Base-by-base conservation (phyloP, 495 filamentous ascomycete genomes). In the Daldinia loculata region DNA sequence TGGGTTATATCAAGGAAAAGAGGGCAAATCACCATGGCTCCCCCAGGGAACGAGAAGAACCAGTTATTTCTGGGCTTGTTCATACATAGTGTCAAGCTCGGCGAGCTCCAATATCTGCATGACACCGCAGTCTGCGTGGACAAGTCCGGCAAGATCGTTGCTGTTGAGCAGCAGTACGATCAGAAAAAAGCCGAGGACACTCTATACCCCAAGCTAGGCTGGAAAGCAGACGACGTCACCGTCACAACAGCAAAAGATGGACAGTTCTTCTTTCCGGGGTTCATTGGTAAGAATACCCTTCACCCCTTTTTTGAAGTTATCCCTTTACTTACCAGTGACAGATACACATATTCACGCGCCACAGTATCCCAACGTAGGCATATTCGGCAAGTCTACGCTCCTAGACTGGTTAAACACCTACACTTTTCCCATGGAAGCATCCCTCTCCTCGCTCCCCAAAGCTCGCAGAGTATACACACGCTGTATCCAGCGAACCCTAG, bases 311-410 rank as follows among this genome's bases (percentile, higher is more conserved):
- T 52, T 45, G 3, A 17, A 64, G 11, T 26, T 27, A 52, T 12
- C 6, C 5, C 67, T 17, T 61, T 51, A 14, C 67, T 53, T 38
- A 77, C 58, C 50, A 41, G 12, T 39, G 15, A 36, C 64, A 93
- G 94, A 98, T 79, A 97, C 95, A 14, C 95, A 98, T 79, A 91
- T 97, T 69, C 95, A 98, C 79, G 95, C 95, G 51, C 87, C 93
- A 0, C 95, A 98, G 83, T 95, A 96, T 75, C 94, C 95, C 62
- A 98, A 98, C 73, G 84, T 87, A 6, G 95, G 95, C 56, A 89
- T 98, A 72, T 98, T 98, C 75, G 95, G 95, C 76, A 91, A 90
- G 55, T 89, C 90, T 3, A 97, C 93, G 17, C 88, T 99, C 48
- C 87, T 99, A 24, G 88, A 92, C 80, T 99, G 95, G 95, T 86